Conservation (phyloP, 306 rosid species). For the Quercus suber region DNA sequence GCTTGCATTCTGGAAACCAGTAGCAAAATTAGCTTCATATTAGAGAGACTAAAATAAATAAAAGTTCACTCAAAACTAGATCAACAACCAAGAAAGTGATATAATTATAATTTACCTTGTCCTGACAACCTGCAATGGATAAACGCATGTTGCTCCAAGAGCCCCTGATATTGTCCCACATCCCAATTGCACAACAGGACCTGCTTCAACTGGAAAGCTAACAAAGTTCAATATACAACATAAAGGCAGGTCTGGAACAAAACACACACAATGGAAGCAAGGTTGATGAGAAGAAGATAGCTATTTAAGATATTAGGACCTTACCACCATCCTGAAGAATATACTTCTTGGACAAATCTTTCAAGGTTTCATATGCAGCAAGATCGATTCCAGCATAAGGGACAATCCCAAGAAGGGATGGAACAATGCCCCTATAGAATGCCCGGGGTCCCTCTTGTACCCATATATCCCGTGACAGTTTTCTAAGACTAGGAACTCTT, state of each 20-base stretch:
- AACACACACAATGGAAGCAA: conserved; percentile 8
- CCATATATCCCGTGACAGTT: conserved; percentile 74
- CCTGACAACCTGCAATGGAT: conserved; percentile 88
- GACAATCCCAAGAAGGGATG: conserved; percentile 89
- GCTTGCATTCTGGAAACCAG: conserved; percentile 84
- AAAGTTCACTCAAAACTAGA: conserved; percentile 9
- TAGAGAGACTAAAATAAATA: conserved; percentile 14
- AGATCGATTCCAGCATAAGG: conserved; percentile 98
- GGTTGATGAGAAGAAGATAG: background rate
- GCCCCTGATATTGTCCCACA: conserved; percentile 96
- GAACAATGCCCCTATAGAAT: conserved; percentile 83
- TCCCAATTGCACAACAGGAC: conserved; percentile 87
- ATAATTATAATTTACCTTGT: conserved; percentile 58
- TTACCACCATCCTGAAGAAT: conserved; percentile 75
- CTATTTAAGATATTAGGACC: background rate
- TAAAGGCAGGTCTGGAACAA: conserved; percentile 23
- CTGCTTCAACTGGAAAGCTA: conserved; percentile 61
- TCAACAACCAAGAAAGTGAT: conserved; percentile 12
- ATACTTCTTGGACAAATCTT: conserved; percentile 82
- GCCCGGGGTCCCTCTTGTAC: conserved; percentile 90
- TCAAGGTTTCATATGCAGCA: conserved; percentile 83
- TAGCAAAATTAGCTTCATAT: conserved; percentile 15
- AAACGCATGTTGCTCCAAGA: conserved; percentile 94
- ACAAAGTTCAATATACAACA: conserved; percentile 25
- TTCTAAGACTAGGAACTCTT: conserved; percentile 57